phyloP scores from a whole-genome alignment of 805 yeast species.

The Kuraishia hungarica region DNA sequence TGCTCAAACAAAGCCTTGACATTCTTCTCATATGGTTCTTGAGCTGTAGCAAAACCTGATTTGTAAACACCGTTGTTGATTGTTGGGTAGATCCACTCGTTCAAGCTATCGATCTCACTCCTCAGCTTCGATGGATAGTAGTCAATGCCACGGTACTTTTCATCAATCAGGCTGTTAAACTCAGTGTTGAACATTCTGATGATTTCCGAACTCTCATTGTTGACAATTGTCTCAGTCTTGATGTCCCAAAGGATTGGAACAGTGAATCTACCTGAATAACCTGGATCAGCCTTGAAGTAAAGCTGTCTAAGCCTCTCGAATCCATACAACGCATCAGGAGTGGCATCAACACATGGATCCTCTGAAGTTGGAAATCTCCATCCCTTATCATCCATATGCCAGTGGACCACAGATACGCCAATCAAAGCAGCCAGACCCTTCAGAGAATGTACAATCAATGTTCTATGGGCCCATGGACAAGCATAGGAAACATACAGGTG shows the following conservation, averaged over 20 bases:
- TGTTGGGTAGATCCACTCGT: conserved; percentile 74
- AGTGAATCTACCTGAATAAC: conserved; percentile 76
- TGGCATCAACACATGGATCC: conserved; percentile 37
- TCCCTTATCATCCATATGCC: conserved; percentile 82
- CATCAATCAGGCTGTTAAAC: conserved; percentile 50
- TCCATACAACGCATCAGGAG: conserved; percentile 55
- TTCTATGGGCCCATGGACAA: conserved; percentile 96
- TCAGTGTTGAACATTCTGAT: conserved; percentile 76
- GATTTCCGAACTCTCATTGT: conserved; percentile 86
- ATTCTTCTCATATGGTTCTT: conserved; percentile 70
- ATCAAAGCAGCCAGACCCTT: conserved; percentile 65
- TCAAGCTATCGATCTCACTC: conserved; percentile 62
- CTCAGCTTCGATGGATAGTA: conserved; percentile 52
- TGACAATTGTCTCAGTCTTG: conserved; percentile 74
- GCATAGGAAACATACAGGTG: conserved; percentile 83
- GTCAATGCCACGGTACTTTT: conserved; percentile 41
- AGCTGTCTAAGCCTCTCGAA: conserved; percentile 55
- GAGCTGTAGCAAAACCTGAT: conserved; percentile 80
- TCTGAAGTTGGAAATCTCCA: conserved; percentile 65
- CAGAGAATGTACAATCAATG: conserved; percentile 60
- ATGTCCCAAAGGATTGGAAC: conserved; percentile 94
- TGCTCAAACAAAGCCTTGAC: conserved; percentile 54
- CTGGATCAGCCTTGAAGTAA: conserved; percentile 67
- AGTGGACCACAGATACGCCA: conserved; percentile 75
- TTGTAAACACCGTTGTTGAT: conserved; percentile 93